phyloP scores from a whole-genome alignment of 495 filamentous ascomycete genomes.

The Aspergillus nidulans region DNA sequence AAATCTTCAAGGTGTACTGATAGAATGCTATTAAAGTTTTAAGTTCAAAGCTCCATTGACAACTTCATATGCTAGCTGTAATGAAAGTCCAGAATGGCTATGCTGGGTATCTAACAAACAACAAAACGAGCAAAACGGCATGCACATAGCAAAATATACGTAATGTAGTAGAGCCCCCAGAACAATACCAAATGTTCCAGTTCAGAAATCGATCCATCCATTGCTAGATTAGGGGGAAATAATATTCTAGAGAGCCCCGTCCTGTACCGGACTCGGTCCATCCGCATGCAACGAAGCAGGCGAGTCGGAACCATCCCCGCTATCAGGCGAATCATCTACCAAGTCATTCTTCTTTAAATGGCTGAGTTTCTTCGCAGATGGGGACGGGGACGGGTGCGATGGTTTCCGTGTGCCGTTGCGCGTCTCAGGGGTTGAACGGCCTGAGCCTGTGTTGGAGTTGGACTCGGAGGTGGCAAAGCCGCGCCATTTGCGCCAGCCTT shows the following conservation, averaged over 20 bases:
- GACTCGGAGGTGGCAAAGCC: conserved; percentile 51
- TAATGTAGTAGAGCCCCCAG: no score
- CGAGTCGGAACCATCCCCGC: conserved; percentile 29
- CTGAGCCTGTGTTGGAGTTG: conserved; percentile 1
- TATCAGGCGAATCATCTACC: conserved; percentile 35
- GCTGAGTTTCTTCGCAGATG: conserved; percentile 6
- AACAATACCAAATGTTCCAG: not conserved
- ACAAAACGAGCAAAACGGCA: not conserved
- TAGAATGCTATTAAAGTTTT: not conserved
- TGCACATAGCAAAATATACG: not conserved
- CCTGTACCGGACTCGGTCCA: not conserved
- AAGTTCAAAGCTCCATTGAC: not conserved
- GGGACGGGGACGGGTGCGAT: not conserved
- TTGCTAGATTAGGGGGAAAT: not conserved
- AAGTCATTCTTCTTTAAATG: conserved; percentile 22
- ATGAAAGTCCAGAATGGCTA: conserved; percentile 2
- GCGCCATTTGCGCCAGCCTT: conserved; percentile 98
- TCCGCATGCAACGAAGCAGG: conserved; percentile 8
- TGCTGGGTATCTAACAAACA: conserved; percentile 10
- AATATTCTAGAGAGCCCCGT: not conserved
- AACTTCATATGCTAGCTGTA: conserved; percentile 6
- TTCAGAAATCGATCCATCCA: not conserved
- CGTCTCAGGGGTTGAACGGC: conserved; percentile 28
- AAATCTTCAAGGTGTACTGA: not conserved
- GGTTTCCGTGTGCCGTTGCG: conserved; percentile 11